A percentile compares a stretch with the other conserved stretches of the same genome.
phyloP scores from a whole-genome alignment of 148 eudicot genomes.

The Mesembryanthemum crystallinum region DNA sequence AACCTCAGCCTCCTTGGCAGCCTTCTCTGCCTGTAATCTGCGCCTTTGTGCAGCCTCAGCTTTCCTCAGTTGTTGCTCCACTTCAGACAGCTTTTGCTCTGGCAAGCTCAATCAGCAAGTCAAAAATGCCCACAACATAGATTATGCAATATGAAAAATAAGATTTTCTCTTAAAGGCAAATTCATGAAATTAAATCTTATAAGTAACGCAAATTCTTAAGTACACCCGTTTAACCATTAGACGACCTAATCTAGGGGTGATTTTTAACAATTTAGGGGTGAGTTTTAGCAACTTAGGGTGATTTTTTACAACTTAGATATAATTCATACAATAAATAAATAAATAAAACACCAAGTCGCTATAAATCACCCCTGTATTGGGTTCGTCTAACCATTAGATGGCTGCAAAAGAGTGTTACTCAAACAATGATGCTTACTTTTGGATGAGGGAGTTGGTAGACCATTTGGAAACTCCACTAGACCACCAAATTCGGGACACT shows the following conservation, averaged over 20 bases:
- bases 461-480: constrained; percentile 45
- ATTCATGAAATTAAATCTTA: not conserved
- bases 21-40: constrained; percentile 48
- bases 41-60: constrained; percentile 60
- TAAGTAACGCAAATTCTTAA: too few relatives aligned
- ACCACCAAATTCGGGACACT: constrained; percentile 36
- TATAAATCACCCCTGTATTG: too few relatives aligned
- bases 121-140: not conserved
- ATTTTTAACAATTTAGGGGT: too few relatives aligned
- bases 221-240: too few relatives aligned
- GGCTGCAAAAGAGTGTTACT: too few relatives aligned
- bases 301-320: too few relatives aligned
- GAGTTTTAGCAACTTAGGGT: too few relatives aligned
- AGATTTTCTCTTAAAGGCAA: not conserved
- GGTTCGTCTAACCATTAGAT: too few relatives aligned
- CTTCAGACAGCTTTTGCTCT: constrained; percentile 60
- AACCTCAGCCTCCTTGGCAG: constrained; percentile 60
- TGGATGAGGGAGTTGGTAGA: constrained; percentile 42
- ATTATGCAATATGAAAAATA: constrained; percentile 1
- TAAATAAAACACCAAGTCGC: too few relatives aligned
- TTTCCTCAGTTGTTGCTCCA: constrained; percentile 56
- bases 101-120: constrained; percentile 19
- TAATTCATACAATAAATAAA: too few relatives aligned
- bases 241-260: too few relatives aligned
- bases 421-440: constrained; percentile 32